Base-by-base conservation (phyloP, 495 filamentous ascomycete species). In the Penicillium desertorum region DNA sequence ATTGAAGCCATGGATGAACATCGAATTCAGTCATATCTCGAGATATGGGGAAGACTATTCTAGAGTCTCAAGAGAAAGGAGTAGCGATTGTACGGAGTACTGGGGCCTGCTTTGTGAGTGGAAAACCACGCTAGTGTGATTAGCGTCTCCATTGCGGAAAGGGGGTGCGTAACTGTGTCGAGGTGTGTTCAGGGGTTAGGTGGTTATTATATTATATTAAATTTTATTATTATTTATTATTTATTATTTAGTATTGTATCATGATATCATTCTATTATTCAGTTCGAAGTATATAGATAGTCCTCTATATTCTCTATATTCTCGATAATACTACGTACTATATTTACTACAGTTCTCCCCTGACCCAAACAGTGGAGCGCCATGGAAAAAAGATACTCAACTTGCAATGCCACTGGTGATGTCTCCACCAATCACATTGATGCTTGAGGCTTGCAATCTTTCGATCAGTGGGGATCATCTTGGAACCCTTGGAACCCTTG, bases 141-240 rank as follows among this genome's bases (percentile, higher is more conserved):
- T 67, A 62, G 62, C 56, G 64, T 51, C 59, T 65, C 64, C 62
- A 65, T 53, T 54, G 56, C 51, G 64, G 64, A 64, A 32, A 52
- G 50, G 56, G 48, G 62, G 56, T 59, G 59, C 64, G 62, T 64
- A 62, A 62, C 59, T 66, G 34, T 41, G 43, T 54, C 60, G 53
- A 59, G 62, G 57, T 66, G 34, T 41, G 43, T 54, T 62, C 56
- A 59, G 62, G 57, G 64, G 62, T 58, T 45, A 43, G 3, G 0
- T 23, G 22, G 17, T 42, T 19, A 23, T 27, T 41, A 37, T 10
- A 0, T 34, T 43, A 17, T 22, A 36, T 36, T 30, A 25, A 25
- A 11, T 30, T 10, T 3, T 30, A 30, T 9, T 30, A 30, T 29
- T 27, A 10, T 30, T 30, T 3, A 8, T 1, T 29, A 29, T 29